A percentile compares a stretch with the other conserved stretches of the same genome.
phyloP scores from a whole-genome alignment of 768 basidiomycete species.

The Boletellus emodensis region DNA sequence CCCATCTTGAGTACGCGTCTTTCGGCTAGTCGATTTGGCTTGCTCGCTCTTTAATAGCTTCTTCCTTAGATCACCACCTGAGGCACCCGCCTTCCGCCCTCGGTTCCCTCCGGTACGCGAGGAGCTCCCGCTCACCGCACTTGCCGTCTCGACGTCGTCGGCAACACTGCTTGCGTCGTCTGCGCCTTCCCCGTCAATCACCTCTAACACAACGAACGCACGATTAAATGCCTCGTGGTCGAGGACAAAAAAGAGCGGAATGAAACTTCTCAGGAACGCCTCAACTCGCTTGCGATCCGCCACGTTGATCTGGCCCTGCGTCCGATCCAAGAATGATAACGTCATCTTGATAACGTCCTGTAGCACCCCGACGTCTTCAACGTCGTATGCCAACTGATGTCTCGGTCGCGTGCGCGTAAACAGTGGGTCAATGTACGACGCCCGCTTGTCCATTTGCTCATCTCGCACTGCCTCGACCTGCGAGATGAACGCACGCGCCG shows the following conservation, averaged over 20 bases:
- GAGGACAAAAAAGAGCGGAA: conserved; percentile 75
- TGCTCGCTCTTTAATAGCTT: conserved; percentile 80
- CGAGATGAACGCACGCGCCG: conserved; percentile 69
- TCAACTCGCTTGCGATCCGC: conserved; percentile 81
- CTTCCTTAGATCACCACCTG: conserved; percentile 68
- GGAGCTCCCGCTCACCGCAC: conserved; percentile 25
- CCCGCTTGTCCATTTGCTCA: conserved; percentile 74
- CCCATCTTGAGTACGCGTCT: conserved; percentile 52
- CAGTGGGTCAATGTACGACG: conserved; percentile 50
- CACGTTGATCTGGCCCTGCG: conserved; percentile 65
- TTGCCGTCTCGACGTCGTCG: conserved; percentile 38
- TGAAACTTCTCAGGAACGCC: conserved; percentile 68
- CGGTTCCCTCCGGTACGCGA: conserved; percentile 34
- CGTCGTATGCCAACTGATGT: conserved; percentile 75
- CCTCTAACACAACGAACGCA: conserved; percentile 61
- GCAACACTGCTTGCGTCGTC: conserved; percentile 38
- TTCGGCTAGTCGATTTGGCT: conserved; percentile 62
- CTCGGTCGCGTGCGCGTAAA: conserved; percentile 58
- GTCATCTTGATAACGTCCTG: conserved; percentile 88
- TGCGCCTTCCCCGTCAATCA: conserved; percentile 56
- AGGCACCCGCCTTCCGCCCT: conserved; percentile 38
- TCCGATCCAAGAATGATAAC: conserved; percentile 88
- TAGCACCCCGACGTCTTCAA: conserved; percentile 72
- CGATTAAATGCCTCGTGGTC: conserved; percentile 69
- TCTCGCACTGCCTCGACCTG: conserved; percentile 85